Conservation (phyloP, 306 rosid species). For the Castanea crenata region DNA sequence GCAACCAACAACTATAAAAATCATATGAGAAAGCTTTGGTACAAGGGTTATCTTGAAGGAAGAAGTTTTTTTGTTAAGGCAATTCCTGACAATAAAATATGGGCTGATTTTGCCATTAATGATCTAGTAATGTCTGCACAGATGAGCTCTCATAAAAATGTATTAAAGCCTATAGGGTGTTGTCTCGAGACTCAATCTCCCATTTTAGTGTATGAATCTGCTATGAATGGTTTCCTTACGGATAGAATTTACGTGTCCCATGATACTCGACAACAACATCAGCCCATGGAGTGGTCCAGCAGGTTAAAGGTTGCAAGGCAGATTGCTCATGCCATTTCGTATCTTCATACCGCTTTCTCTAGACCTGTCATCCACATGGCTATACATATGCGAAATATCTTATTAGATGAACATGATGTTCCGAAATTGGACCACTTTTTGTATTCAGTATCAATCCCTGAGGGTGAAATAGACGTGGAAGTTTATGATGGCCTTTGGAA, state of each 20-base stretch:
- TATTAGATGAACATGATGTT: neutral
- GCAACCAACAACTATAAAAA: neutral
- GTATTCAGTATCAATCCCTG: slow-evolving; percentile 8
- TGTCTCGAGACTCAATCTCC: neutral
- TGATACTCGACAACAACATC: neutral
- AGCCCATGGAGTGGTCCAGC: neutral
- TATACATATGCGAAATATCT: neutral
- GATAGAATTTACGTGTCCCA: neutral
- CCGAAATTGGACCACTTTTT: neutral
- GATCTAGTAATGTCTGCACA: neutral
- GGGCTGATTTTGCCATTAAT: neutral
- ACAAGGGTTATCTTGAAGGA: neutral
- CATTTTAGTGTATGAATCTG: neutral
- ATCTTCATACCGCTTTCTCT: neutral
- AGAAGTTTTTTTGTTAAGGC: neutral
- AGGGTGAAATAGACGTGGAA: neutral
- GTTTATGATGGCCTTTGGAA: neutral
- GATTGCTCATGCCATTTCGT: neutral
- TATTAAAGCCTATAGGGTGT: neutral
- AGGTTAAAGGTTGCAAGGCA: neutral
- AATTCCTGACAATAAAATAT: neutral
- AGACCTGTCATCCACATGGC: slow-evolving; percentile 3
- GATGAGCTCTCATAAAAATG: neutral
- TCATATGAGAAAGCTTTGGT: neutral
- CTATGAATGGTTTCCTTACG: neutral